Base-by-base conservation (phyloP, 2,329 filamentous ascomycete genomes). In the Aspergillus aculeatus region DNA sequence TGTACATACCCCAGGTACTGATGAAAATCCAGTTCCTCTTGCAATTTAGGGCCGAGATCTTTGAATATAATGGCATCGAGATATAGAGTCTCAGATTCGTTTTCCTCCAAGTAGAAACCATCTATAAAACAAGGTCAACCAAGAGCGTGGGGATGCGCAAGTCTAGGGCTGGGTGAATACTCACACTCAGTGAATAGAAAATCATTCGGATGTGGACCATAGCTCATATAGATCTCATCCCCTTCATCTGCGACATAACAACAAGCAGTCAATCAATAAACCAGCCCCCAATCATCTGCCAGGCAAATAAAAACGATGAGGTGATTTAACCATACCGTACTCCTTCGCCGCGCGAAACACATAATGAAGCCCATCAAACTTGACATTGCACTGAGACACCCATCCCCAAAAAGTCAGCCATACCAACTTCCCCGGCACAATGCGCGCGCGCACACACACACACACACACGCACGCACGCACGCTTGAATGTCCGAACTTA, bases 201-300 rank as follows among this genome's bases (percentile, higher is more conserved):
- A 62, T 80, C 78, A 61, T 77, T 79, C 1, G 75, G 69, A 65
- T 80, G 78, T 55, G 70, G 68, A 5, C 78, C 78, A 49, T 80
- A 80, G 24, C 75, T 78, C 66, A 79, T 77, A 57, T 71, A 79
- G 23, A 80, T 70, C 57, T 80, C 77, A 51, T 80, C 77, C 14
- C 77, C 77, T 51, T 67, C 59, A 16, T 73, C 75, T 77, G 58
- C 24, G 50, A 6, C 49, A 50, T 14, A 5, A 19, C 4, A 35
- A 35, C 11, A 32, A 32, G 12, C 0, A 10, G 23, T 29, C 26
- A 49, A 35, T 14, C 23, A 35, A 23, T 26, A 44, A 31, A 29
- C 12, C 12, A 35, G 12, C 9, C 7, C 2, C 2, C 2, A 29
- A 29, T 10, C 9, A 29, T 0, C 9, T 9, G 10, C 26, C 2